phyloP scores from a whole-genome alignment of 306 rosid genomes.

The Glycyrrhiza uralensis region DNA sequence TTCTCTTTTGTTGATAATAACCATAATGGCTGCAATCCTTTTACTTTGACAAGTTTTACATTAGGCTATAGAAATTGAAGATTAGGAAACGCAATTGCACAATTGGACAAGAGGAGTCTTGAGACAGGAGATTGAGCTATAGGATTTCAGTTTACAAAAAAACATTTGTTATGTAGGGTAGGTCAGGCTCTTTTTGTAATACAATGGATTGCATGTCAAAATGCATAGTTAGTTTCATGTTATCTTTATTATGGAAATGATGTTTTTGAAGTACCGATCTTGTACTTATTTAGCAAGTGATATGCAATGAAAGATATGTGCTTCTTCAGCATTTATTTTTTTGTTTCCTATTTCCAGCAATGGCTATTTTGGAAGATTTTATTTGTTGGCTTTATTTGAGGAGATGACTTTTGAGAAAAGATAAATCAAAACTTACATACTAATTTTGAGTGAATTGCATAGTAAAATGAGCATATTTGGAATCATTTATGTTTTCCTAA shows the following conservation, averaged over 20 bases:
- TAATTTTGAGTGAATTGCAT: background rate
- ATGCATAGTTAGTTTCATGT: constrained; percentile 30
- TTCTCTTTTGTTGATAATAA: constrained; percentile 22
- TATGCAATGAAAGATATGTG: constrained; percentile 20
- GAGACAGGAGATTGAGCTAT: constrained; percentile 43
- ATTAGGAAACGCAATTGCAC: constrained; percentile 38
- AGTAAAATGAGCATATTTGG: background rate
- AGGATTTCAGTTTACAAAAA: constrained; percentile 40
- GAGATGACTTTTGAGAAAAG: background rate
- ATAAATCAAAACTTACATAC: background rate
- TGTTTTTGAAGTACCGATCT: background rate
- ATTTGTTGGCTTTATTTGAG: background rate
- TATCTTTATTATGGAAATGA: constrained; percentile 3
- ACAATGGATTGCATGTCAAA: constrained; percentile 31
- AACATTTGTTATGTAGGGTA: constrained; percentile 37
- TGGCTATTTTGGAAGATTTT: background rate
- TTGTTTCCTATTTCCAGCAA: background rate
- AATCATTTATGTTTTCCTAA: background rate
- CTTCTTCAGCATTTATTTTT: background rate
- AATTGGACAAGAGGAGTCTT: constrained; percentile 47
- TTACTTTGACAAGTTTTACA: constrained; percentile 36
- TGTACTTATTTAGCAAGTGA: background rate
- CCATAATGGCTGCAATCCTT: constrained; percentile 34
- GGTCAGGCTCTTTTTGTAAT: constrained; percentile 28
- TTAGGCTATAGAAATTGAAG: constrained; percentile 38